A percentile compares a stretch with the other conserved stretches of the same genome.
Conservation (phyloP, 805 yeast genomes). For the Wickerhamiella shivajii region DNA sequence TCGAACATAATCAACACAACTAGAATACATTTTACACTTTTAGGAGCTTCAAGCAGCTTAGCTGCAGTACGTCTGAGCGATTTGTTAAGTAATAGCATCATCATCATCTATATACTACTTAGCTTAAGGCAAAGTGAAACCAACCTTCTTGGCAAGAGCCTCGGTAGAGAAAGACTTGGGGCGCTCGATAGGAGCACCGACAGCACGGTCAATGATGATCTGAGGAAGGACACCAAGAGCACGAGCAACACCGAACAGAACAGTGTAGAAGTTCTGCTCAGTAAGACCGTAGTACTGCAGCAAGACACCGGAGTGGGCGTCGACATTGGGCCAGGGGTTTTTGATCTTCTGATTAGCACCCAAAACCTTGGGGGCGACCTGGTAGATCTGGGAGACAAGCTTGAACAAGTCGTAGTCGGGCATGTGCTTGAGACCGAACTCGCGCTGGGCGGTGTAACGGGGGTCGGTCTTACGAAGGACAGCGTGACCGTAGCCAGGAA, state of each 20-base stretch:
- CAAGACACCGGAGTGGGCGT: conserved; percentile 74
- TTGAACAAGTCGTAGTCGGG: conserved; percentile 70
- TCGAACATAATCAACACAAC: too few relatives aligned
- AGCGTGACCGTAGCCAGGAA: conserved; percentile 84
- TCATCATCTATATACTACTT: too few relatives aligned
- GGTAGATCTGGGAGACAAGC: conserved; percentile 61
- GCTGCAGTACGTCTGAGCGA: too few relatives aligned
- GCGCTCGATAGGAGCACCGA: conserved; percentile 73
- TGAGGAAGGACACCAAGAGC: conserved; percentile 80
- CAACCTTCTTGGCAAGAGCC: conserved; percentile 54
- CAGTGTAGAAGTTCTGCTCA: conserved; percentile 74
- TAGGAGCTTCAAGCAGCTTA: too few relatives aligned
- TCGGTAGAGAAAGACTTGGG: conserved; percentile 90
- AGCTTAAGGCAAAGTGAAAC: conserved; percentile 17
- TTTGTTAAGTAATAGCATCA: too few relatives aligned
- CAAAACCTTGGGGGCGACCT: conserved; percentile 70
- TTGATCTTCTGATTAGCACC: conserved; percentile 79
- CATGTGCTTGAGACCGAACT: conserved; percentile 58
- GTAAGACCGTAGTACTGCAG: conserved; percentile 76
- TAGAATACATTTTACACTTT: too few relatives aligned
- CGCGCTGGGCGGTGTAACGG: conserved; percentile 74
- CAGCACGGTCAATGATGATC: conserved; percentile 70
- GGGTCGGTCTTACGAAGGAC: conserved; percentile 82
- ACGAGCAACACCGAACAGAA: conserved; percentile 73
- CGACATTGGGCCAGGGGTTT: conserved; percentile 90